Percentiles rank a stretch among this genome's conserved stretches.
These are phyloP conservation scores for Amanita jacksonii DNA, from an alignment of 768 basidiomycete species.

Conservation along the genomic window DNA sequence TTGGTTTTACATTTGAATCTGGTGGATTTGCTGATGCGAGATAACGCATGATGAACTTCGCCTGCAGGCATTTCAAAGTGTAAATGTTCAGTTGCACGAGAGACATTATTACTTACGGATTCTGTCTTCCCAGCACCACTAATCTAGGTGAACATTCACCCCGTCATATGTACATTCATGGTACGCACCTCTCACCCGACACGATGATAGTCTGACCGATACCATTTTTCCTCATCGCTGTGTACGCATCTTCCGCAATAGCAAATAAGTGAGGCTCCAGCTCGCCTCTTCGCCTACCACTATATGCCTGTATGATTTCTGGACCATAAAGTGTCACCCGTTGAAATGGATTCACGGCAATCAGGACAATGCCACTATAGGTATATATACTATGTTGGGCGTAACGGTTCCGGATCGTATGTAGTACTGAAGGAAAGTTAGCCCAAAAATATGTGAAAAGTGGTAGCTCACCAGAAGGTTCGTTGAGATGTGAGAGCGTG, in stretches of 20 bases:
- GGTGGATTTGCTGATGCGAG: conserved; percentile 95
- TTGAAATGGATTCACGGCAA: conserved; percentile 98
- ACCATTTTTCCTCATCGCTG: conserved; percentile 89
- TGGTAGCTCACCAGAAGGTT: conserved; percentile 72
- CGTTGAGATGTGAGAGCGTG: conserved; percentile 95
- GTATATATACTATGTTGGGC: conserved; percentile 97
- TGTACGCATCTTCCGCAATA: conserved; percentile 98
- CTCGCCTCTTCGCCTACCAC: conserved; percentile 84
- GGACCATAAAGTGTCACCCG: conserved; percentile 95
- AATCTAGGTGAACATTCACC: conserved; percentile 11
- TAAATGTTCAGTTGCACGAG: not conserved
- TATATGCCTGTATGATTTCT: conserved; percentile 96
- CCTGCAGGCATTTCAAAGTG: conserved; percentile 31
- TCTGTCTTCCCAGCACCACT: conserved; percentile 99
- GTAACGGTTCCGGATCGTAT: conserved; percentile 96
- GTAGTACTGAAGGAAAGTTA: conserved; percentile 53
- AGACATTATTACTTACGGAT: conserved; percentile 45
- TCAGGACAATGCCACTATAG: conserved; percentile 97
- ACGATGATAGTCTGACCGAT: conserved; percentile 99
- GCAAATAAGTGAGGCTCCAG: conserved; percentile 97
- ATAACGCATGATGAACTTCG: conserved; percentile 99
- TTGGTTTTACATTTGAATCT: conserved; percentile 46
- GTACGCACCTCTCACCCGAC: conserved; percentile 83
- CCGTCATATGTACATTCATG: conserved; percentile 9
- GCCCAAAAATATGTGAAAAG: conserved; percentile 1